phyloP scores from a whole-genome alignment of 2,329 filamentous ascomycete genomes.

The Akanthomyces muscarius region DNA sequence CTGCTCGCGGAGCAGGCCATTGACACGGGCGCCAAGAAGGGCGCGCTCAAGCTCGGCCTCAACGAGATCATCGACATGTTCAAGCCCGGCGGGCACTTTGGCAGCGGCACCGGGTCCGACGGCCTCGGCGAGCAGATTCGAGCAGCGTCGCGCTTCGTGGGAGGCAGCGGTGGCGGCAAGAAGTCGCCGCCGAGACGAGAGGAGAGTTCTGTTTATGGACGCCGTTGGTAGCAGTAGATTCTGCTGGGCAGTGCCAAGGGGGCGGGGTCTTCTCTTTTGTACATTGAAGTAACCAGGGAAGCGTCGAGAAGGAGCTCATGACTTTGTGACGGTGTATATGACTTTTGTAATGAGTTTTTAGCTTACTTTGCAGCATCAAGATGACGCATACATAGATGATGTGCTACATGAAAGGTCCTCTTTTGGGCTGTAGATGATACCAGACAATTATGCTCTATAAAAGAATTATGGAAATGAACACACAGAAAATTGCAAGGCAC shows the following conservation, averaged over 20 bases:
- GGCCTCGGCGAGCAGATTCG: slow-evolving; percentile 21
- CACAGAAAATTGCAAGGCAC: not conserved
- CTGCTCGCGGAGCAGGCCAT: slow-evolving; percentile 88
- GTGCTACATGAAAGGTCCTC: not conserved
- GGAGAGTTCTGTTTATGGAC: slow-evolving; percentile 39
- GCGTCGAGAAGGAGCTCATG: not conserved
- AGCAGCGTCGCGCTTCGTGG: slow-evolving; percentile 26
- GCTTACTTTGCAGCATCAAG: not conserved
- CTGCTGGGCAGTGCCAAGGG: not conserved
- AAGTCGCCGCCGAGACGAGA: slow-evolving; percentile 27
- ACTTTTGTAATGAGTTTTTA: not conserved
- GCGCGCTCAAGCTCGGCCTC: slow-evolving; percentile 78
- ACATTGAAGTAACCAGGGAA: too few species aligned
- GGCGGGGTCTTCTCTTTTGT: not conserved
- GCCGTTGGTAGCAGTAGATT: slow-evolving; percentile 34
- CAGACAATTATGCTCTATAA: not conserved
- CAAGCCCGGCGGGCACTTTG: slow-evolving; percentile 55
- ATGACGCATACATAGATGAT: not conserved
- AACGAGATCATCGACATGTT: slow-evolving; percentile 93
- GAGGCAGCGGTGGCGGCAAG: slow-evolving; percentile 17
- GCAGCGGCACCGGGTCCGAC: slow-evolving; percentile 31
- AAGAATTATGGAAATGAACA: not conserved
- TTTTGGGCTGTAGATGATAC: not conserved
- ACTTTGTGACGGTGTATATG: not conserved
- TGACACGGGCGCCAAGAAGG: slow-evolving; percentile 71